Evolutionary conservation across 345 rosid genomes (phyloP), one percentile per base, ranked within the genome.

Genomic region (Eucalyptus rudis): DNA sequence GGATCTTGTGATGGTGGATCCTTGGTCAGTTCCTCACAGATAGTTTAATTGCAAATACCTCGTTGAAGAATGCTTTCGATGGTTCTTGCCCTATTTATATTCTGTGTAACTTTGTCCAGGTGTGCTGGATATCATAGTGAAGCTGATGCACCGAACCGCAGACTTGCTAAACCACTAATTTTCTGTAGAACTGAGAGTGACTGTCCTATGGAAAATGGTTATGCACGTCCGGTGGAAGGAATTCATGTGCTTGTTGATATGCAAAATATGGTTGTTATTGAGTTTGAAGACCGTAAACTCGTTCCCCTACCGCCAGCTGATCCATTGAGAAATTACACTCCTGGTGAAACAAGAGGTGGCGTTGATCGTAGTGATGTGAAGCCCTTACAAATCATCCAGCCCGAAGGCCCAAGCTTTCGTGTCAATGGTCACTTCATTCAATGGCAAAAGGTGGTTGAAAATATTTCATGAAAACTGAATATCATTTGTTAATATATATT

Each of bases 1-100:
- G 96, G 98, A 95, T 54, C 96, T 96, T 89, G 94, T 96, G 68
- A 95, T 95, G 98, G 97, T 95, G 87, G 96, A 95, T 92, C 93
- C 96, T 49, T 95, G 97, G 97, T 96, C 89, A 87, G 95, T 90
- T 79, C 49, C 7, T 62, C 33, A 76, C 83, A 76, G 83, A 36
- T 20, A 76, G 27, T 88, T 84, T 43, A 36, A 40, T 56, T 81
- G 15, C 83, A 36, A 76, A 19, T 76, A 22, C 83, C 83, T 76
- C 47, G 9, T 40, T 76, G 83, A 43, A 36, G 33, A 51, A 29
- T 56, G 40, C 29, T 59, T 56, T 58, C 22, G 43, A 36, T 31
- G 76, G 79, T 40, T 59, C 49, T 44, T 49, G 71, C 88, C 25
- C 71, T 88, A 44, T 86, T 49, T 88, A 64, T 81, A 58, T 81